These are phyloP conservation scores for Limnanthes douglasii DNA, from an alignment of 345 rosid genomes.

Conservation along the genomic window DNA sequence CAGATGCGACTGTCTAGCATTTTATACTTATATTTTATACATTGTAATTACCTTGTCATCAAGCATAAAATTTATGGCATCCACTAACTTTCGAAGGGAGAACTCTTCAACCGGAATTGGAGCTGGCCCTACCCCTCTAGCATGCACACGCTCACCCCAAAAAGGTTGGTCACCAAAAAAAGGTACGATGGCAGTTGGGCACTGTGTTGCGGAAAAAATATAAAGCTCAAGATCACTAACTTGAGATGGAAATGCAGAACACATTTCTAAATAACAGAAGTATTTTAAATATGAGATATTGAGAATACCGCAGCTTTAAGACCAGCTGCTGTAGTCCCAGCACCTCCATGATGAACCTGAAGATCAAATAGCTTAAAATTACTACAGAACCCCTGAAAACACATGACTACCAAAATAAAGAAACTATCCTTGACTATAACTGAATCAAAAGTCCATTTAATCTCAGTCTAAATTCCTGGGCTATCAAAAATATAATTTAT, in stretches of 20 bases:
- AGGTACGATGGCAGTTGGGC: conserved; percentile 93
- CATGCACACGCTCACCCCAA: conserved; percentile 92
- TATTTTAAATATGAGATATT: background rate
- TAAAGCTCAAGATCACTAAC: conserved; percentile 6
- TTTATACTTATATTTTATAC: no score
- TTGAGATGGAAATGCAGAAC: conserved; percentile 4
- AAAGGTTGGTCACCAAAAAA: conserved; percentile 98
- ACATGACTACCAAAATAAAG: no score
- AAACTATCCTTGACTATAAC: no score
- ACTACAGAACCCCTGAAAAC: no score
- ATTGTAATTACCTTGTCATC: conserved; percentile 33
- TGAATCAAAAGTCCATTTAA: no score
- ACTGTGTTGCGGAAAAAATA: conserved; percentile 23
- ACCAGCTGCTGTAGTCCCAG: conserved; percentile 99
- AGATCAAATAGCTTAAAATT: no score
- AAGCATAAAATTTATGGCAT: conserved; percentile 61
- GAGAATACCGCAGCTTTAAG: conserved; percentile 75
- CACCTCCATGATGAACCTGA: conserved; percentile 99
- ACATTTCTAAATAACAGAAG: background rate
- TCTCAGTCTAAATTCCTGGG: no score
- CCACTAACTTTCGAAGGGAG: conserved; percentile 59
- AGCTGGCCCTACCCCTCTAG: conserved; percentile 81
- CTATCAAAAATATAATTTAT: background rate
- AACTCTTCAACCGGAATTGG: conserved; percentile 93
- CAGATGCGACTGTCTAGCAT: no score